Conservation (phyloP, 495 filamentous ascomycete genomes). For the Aspergillus olivimuriae region DNA sequence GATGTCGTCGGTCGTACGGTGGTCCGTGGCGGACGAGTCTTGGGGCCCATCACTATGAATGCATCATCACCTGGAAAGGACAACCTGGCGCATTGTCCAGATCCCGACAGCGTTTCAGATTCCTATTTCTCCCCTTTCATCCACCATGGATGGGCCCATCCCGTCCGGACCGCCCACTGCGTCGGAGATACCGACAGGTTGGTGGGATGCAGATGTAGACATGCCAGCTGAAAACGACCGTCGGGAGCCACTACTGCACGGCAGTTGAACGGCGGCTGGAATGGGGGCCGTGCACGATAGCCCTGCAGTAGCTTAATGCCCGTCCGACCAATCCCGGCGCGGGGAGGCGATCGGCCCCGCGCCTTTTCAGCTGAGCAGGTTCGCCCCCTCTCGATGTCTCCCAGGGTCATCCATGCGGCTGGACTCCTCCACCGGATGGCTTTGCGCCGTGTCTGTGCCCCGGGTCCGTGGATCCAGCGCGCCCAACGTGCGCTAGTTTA, state of each 20-base stretch:
- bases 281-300: slow-evolving; percentile 8
- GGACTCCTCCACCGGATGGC: too few species aligned
- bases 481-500: neutral
- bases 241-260: slow-evolving; percentile 2
- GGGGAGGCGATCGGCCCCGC: neutral
- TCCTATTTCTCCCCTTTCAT: too few species aligned
- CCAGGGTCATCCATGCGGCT: too few species aligned
- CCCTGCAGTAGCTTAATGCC: slow-evolving; percentile 16
- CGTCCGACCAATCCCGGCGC: slow-evolving; percentile 2
- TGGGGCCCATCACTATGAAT: too few species aligned
- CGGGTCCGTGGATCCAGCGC: neutral
- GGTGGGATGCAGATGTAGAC: slow-evolving; percentile 1
- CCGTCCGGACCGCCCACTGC: neutral
- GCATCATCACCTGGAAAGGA: neutral
- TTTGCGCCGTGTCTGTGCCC: too few species aligned
- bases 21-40: too few species aligned
- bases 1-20: too few species aligned
- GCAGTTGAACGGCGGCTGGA: slow-evolving; percentile 8
- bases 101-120: too few species aligned
- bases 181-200: slow-evolving; percentile 5
- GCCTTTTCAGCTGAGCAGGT: slow-evolving; percentile 16
- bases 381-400: neutral
- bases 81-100: too few species aligned
- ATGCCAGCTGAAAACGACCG: slow-evolving; percentile 12
- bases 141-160: neutral